Conservation (phyloP, 78 protist genomes). For the Diacronema lutheri region DNA sequence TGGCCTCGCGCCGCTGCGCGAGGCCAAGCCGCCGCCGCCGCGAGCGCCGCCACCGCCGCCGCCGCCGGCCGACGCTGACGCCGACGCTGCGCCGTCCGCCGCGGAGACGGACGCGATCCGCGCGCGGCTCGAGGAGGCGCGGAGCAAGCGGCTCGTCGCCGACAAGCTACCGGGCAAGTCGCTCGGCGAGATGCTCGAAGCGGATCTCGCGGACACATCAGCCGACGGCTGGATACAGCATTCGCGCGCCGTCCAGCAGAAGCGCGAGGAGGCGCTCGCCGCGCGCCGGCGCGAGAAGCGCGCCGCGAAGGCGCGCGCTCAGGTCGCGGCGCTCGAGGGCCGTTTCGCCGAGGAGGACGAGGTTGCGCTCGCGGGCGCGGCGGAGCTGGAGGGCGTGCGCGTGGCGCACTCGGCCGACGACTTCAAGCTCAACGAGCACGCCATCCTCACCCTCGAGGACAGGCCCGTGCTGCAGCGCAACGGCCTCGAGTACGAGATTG, state of each 20-base stretch:
- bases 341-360: not conserved
- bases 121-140: not conserved
- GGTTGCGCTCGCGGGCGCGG: not conserved
- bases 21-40: not conserved
- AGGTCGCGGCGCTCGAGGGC: not conserved
- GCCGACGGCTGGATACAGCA: not conserved
- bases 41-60: not conserved
- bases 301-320: not conserved
- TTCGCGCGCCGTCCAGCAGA: not conserved
- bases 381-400: not conserved
- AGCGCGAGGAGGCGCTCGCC: not conserved
- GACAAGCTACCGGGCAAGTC: not conserved
- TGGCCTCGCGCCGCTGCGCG: not conserved
- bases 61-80: not conserved
- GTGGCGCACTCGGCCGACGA: not conserved
- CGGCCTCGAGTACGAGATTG: not conserved
- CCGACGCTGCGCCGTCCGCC: not conserved
- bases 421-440: not conserved
- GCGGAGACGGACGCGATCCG: not conserved
- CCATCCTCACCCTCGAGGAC: not conserved
- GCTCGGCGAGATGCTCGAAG: not conserved
- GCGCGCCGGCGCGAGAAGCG: not conserved
- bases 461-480: not conserved
- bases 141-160: not conserved
- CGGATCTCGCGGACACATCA: not conserved